Conservation (phyloP, 1,284 basidiomycete genomes). For the Xerocomus nothofagi region DNA sequence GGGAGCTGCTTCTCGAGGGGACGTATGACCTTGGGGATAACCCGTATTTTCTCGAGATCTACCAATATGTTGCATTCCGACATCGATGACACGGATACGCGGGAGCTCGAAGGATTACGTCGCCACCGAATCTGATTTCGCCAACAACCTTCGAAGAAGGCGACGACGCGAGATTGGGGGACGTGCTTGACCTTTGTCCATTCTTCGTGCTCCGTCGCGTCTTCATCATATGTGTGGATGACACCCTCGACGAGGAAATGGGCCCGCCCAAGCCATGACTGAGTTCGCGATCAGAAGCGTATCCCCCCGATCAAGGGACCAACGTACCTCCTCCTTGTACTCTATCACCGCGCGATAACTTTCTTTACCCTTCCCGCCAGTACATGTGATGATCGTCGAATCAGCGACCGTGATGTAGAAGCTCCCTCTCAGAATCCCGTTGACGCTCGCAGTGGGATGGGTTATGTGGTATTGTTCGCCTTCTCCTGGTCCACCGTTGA, state of each 20-base stretch:
- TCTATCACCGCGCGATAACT: constrained; percentile 83
- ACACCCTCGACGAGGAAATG: constrained; percentile 90
- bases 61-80: constrained; percentile 71
- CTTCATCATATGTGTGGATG: constrained; percentile 77
- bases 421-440: constrained; percentile 86
- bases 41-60: constrained; percentile 71
- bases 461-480: constrained; percentile 88
- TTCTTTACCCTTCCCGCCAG: constrained; percentile 59
- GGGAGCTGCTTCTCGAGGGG: constrained; percentile 78
- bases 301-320: background rate
- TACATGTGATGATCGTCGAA: constrained; percentile 81
- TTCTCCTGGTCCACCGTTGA: constrained; percentile 73
- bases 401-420: constrained; percentile 90
- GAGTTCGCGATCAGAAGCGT: constrained; percentile 2
- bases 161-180: constrained; percentile 75
- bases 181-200: constrained; percentile 94
- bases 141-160: constrained; percentile 89
- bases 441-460: constrained; percentile 88
- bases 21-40: constrained; percentile 85
- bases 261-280: constrained; percentile 92
- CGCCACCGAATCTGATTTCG: constrained; percentile 81
- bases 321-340: constrained; percentile 91
- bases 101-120: constrained; percentile 52
- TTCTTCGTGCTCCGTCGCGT: constrained; percentile 61
- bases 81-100: constrained; percentile 38